A percentile compares a stretch with the other conserved stretches of the same genome.
phyloP scores from a whole-genome alignment of 1,284 basidiomycete species.

The Psilocybe mexicana region DNA sequence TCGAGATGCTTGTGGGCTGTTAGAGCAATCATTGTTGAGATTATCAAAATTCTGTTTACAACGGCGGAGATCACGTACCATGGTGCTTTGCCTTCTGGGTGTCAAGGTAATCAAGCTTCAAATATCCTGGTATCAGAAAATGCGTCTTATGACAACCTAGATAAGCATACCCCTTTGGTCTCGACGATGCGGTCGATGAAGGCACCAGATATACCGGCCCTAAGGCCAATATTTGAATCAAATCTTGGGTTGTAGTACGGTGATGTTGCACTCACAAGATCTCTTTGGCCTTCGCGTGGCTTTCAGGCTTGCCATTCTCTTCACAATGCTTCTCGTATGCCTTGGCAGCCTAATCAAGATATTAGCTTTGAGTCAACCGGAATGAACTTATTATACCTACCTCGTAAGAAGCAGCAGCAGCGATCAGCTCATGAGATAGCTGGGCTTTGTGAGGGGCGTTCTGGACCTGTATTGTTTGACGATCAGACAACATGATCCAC shows the following conservation, averaged over 20 bases:
- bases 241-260: neutral
- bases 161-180: constrained; percentile 50
- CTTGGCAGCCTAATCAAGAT: constrained; percentile 45
- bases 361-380: neutral
- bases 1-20: constrained; percentile 5
- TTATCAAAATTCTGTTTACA: neutral
- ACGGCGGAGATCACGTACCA: constrained; percentile 23
- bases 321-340: constrained; percentile 54
- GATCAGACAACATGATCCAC: neutral
- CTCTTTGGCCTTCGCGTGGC: constrained; percentile 48
- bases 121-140: neutral
- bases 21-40: neutral
- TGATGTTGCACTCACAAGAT: constrained; percentile 29
- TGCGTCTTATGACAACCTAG: neutral
- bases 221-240: constrained; percentile 14
- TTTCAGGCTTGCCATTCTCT: constrained; percentile 43
- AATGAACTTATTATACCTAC: constrained; percentile 21
- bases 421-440: constrained; percentile 67
- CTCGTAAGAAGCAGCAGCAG: constrained; percentile 57
- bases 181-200: constrained; percentile 49
- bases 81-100: constrained; percentile 44
- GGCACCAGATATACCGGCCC: constrained; percentile 45
- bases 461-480: constrained; percentile 33
- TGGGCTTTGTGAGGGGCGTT: constrained; percentile 55
- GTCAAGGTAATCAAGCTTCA: constrained; percentile 43